Base-by-base conservation (phyloP, 805 yeast species). In the Myxozyma kluyveri region DNA sequence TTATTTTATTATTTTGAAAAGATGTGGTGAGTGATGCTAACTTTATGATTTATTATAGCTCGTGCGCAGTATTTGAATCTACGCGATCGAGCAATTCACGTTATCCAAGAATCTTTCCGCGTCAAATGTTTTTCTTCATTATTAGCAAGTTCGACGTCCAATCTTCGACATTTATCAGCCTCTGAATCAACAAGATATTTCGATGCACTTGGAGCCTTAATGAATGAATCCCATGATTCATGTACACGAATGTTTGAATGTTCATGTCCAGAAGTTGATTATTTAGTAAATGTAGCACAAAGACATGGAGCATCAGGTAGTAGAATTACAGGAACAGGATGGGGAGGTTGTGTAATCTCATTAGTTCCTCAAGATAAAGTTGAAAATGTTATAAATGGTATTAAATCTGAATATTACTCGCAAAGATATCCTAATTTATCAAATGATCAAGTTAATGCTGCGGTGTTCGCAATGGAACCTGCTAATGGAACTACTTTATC, bases 251-350 rank as follows among this genome's bases (percentile, higher is more conserved):
- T 73, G 32, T 79, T 75, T 67, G 75, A 80, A 47, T 79, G 84
- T 50, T 80, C 86, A 2, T 77, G 78, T 57, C 73, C 73, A 0
- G 82, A 77, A 54, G 75, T 81, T 52, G 79, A 82, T 49, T 65
- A 67, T 7, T 66, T 84, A 38, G 79, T 84, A 62, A 49, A 61
- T 12, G 75, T 83, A 47, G 87, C 86, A 3, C 65, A 71, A 33
- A 64, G 58, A 2, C 72, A 77, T 53, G 89, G 89, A 3, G 72
- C 86, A 0, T 72, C 68, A 50, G 89, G 89, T 14, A 79, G 87
- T 1, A 72, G 90, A 51, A 75, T 82, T n/a, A 84, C 89, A 6
- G 90, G 89, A 24, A 88, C 89, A 14, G 90, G 90, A 2, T 84
- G 82, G 76, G 89, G 89, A 27, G 89, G 89, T 3, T 81, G 83